These are phyloP conservation scores for Colletotrichum limetticola DNA, from an alignment of 2,329 filamentous ascomycete genomes.

Conservation along the genomic window DNA sequence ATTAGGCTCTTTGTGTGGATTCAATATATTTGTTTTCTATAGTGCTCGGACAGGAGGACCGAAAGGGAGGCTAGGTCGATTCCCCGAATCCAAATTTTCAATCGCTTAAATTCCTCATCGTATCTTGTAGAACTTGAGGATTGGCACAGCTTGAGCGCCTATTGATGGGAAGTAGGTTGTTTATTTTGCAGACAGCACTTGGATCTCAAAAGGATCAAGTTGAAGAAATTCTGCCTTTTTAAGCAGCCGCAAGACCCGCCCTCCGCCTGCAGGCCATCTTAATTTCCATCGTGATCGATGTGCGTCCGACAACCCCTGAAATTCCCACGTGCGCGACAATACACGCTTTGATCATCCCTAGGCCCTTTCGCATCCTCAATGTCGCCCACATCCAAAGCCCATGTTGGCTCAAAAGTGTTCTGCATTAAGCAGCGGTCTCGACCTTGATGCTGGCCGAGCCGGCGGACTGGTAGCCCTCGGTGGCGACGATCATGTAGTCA, in stretches of 20 bases:
- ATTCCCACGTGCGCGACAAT: not conserved
- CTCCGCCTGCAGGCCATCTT: not conserved
- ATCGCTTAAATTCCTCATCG: not conserved
- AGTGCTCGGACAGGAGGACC: not conserved
- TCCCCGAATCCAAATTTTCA: not conserved
- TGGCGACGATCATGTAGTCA: slow-evolving; percentile 66
- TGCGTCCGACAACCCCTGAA: not conserved
- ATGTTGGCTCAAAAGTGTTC: not conserved
- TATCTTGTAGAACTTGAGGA: not conserved
- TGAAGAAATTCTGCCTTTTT: not conserved
- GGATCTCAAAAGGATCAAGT: not conserved
- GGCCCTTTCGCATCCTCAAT: no score
- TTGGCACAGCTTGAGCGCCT: not conserved
- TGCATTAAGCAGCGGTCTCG: slow-evolving; percentile 31
- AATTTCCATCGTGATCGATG: not conserved
- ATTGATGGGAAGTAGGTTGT: not conserved
- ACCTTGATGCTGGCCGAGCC: slow-evolving; percentile 60
- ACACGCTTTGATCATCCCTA: not conserved
- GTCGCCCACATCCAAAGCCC: not conserved
- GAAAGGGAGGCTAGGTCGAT: not conserved
- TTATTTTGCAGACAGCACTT: not conserved
- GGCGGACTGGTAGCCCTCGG: slow-evolving; percentile 63
- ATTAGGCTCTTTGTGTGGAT: not conserved
- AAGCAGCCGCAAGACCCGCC: not conserved
- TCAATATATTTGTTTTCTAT: not conserved